Evolutionary conservation across 805 yeast genomes (phyloP).

Genomic region (Wickerhamiella shivajii): DNA sequence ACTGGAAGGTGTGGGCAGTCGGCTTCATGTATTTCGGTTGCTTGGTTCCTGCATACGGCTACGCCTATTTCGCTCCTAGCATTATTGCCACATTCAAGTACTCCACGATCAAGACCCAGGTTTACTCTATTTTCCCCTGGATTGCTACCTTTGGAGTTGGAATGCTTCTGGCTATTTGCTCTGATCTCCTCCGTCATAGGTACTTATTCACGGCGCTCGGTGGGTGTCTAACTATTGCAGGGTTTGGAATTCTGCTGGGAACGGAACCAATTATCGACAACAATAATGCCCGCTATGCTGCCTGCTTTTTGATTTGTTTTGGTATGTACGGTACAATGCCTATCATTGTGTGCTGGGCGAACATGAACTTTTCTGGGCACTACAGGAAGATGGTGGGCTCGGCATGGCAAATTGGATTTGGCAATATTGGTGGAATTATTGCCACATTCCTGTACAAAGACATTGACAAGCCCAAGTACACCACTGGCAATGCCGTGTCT

Average conservation of each 20-base stretch:
- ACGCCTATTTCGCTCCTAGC: slow-evolving; percentile 59
- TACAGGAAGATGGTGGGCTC: slow-evolving; percentile 42
- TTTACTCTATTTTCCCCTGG: slow-evolving; percentile 80
- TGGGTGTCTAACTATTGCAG: slow-evolving; percentile 30
- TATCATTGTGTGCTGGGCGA: slow-evolving; percentile 50
- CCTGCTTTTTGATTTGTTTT: slow-evolving; percentile 42
- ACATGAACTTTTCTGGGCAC: slow-evolving; percentile 50
- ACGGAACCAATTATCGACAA: slow-evolving; percentile 23
- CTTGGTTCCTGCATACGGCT: slow-evolving; percentile 61
- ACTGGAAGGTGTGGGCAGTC: slow-evolving; percentile 41
- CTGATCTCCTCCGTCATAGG: slow-evolving; percentile 38
- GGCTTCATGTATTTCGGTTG: slow-evolving; percentile 51
- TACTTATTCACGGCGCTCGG: slow-evolving; percentile 19
- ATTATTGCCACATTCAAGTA: slow-evolving; percentile 48
- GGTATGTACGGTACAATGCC: slow-evolving; percentile 60
- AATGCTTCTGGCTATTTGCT: slow-evolving; percentile 43
- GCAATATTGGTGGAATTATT: slow-evolving; percentile 59
- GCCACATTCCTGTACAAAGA: slow-evolving; percentile 42
- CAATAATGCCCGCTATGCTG: slow-evolving; percentile 45
- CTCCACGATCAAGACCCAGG: slow-evolving; percentile 60
- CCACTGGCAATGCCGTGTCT: slow-evolving; percentile 38
- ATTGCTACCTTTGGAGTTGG: slow-evolving; percentile 55
- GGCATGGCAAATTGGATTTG: slow-evolving; percentile 54
- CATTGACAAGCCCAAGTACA: slow-evolving; percentile 44
- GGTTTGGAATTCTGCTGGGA: slow-evolving; percentile 42